Evolutionary conservation across 805 yeast species (phyloP).

Genomic region (Candida nemodendra): DNA sequence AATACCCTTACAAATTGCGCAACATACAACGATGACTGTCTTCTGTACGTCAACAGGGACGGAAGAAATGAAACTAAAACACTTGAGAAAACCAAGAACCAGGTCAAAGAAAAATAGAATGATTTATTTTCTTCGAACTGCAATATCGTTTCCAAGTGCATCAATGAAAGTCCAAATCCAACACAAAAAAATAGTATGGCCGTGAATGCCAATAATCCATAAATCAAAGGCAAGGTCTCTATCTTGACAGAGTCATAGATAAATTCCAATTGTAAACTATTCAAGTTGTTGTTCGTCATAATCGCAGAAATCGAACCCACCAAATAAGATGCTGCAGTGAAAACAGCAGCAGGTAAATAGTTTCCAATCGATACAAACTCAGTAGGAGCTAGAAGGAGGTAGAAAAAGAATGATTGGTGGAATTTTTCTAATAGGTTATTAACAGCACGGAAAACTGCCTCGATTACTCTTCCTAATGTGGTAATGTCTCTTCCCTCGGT

Average conservation of each 20-base stretch:
- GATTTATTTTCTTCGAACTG: conserved; percentile 10
- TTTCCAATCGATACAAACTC: conserved; percentile 91
- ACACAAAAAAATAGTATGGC: conserved; percentile 23
- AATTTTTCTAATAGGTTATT: conserved; percentile 92
- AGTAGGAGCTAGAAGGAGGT: conserved; percentile 73
- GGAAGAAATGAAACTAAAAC: conserved; percentile 15
- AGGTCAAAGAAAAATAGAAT: conserved; percentile 14
- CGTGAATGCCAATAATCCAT: conserved; percentile 32
- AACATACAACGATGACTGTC: conserved; percentile 3
- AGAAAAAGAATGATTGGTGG: conserved; percentile 95
- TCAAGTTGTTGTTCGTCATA: conserved; percentile 42
- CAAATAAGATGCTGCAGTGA: conserved; percentile 67
- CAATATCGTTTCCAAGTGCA: conserved; percentile 7
- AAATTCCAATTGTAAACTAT: conserved; percentile 10
- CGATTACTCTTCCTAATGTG: conserved; percentile 86
- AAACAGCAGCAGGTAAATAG: conserved; percentile 81
- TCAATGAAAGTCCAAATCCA: conserved; percentile 27
- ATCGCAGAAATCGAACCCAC: conserved; percentile 61
- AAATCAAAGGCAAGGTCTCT: conserved; percentile 27
- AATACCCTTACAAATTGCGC: conserved; percentile 26
- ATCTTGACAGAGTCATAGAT: conserved; percentile 11
- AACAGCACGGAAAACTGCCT: conserved; percentile 81
- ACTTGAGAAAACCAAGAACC: conserved; percentile 10
- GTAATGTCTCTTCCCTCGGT: conserved; percentile 71
- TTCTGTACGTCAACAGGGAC: conserved; percentile 8